phyloP scores from a whole-genome alignment of 805 yeast species.

The Teunomyces cretensis region DNA sequence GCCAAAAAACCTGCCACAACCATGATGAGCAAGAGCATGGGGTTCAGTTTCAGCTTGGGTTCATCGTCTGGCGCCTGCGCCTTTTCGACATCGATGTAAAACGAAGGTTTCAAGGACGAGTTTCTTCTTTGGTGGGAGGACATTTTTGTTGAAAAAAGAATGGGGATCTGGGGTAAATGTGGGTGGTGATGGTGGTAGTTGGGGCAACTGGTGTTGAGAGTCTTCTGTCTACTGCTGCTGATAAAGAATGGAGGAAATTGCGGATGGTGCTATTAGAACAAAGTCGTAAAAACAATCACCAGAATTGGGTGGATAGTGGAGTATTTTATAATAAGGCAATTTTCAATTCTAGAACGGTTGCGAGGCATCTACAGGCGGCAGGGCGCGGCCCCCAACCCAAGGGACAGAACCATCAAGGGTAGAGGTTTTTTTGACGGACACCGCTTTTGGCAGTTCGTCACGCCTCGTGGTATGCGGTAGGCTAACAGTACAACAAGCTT shows the following conservation, averaged over 20 bases:
- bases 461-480: too few species aligned
- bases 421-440: too few species aligned
- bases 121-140: conserved; percentile 10
- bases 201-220: background rate
- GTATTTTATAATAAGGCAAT: background rate
- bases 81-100: conserved; percentile 11
- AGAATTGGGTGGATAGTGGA: background rate
- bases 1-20: background rate
- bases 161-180: conserved; percentile 1
- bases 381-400: background rate
- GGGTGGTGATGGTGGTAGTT: background rate
- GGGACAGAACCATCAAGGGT: too few species aligned
- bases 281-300: background rate
- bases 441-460: too few species aligned
- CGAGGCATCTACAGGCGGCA: background rate
- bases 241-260: too few species aligned
- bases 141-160: conserved; percentile 1
- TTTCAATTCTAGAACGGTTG: background rate
- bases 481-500: too few species aligned
- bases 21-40: background rate
- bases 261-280: background rate
- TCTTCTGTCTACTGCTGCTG: too few species aligned
- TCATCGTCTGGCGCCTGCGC: conserved; percentile 1
- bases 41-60: background rate
- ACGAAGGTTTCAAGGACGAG: conserved; percentile 6